Percentiles rank a stretch among this genome's conserved stretches.
phyloP scores from a whole-genome alignment of 2,329 filamentous ascomycete genomes.

The Aspergillus uvarum region DNA sequence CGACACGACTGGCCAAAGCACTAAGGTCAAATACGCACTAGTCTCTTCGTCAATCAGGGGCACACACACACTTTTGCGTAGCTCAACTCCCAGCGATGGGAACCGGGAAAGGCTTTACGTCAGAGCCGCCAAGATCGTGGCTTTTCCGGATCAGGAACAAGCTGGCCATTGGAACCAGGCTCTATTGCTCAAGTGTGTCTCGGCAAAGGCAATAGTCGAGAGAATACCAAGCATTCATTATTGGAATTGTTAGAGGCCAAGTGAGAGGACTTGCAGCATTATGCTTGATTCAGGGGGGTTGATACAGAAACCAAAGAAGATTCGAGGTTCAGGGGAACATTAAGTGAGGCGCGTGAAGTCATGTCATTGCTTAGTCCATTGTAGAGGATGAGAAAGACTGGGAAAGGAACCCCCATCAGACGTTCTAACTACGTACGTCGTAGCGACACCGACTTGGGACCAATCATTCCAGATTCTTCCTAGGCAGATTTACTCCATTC shows the following conservation, averaged over 20 bases:
- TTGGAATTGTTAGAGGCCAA: not conserved
- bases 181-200: constrained; percentile 5
- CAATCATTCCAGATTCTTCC: too few species aligned
- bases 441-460: not conserved
- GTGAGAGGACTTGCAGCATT: not conserved
- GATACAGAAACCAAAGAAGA: not conserved
- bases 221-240: constrained; percentile 16
- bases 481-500: not conserved
- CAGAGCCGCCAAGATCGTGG: constrained; percentile 13
- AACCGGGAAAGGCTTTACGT: constrained; percentile 11
- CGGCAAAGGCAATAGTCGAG: constrained; percentile 11
- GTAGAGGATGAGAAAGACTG: too few species aligned
- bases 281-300: not conserved
- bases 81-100: too few species aligned
- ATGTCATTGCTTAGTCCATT: not conserved
- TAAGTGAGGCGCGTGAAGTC: not conserved
- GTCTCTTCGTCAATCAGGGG: not conserved
- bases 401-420: too few species aligned
- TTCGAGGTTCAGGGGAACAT: not conserved
- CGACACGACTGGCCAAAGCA: not conserved
- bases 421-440: not conserved
- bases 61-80: not conserved
- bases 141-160: constrained; percentile 12
- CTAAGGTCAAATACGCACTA: too few species aligned
- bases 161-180: not conserved